Evolutionary conservation across 805 yeast genomes (phyloP).

Genomic region (Teunomyces pallodes): DNA sequence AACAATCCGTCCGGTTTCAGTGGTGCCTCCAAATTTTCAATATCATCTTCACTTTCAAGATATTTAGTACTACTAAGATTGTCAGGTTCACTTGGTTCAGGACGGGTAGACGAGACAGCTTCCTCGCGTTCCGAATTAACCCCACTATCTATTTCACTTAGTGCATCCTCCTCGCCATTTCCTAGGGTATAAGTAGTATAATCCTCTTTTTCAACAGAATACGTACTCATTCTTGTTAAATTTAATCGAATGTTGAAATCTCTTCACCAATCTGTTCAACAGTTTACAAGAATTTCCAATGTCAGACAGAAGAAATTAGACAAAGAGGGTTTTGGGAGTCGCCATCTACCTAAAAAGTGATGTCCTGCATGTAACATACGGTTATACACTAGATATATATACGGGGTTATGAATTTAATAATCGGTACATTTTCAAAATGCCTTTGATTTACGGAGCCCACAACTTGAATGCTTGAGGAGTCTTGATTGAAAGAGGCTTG

Average conservation of each 20-base stretch:
- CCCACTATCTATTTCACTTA: neutral
- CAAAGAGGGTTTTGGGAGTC: neutral
- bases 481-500: constrained; percentile 38
- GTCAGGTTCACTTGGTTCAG: neutral
- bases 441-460: constrained; percentile 38
- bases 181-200: constrained; percentile 1
- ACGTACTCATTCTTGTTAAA: neutral
- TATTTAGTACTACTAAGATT: constrained; percentile 9
- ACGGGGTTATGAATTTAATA: neutral
- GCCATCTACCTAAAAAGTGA: neutral
- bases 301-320: too few relatives aligned
- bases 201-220: neutral
- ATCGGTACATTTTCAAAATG: constrained; percentile 1
- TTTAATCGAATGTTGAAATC: neutral
- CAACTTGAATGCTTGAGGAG: constrained; percentile 43
- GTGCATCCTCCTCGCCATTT: neutral
- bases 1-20: neutral
- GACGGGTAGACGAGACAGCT: neutral
- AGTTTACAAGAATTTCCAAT: too few relatives aligned
- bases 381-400: neutral
- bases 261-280: neutral
- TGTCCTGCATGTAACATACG: neutral
- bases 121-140: neutral
- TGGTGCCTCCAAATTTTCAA: constrained; percentile 24
- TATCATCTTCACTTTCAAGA: constrained; percentile 23